phyloP scores from a whole-genome alignment of 345 rosid genomes.

The Acer saccharum region DNA sequence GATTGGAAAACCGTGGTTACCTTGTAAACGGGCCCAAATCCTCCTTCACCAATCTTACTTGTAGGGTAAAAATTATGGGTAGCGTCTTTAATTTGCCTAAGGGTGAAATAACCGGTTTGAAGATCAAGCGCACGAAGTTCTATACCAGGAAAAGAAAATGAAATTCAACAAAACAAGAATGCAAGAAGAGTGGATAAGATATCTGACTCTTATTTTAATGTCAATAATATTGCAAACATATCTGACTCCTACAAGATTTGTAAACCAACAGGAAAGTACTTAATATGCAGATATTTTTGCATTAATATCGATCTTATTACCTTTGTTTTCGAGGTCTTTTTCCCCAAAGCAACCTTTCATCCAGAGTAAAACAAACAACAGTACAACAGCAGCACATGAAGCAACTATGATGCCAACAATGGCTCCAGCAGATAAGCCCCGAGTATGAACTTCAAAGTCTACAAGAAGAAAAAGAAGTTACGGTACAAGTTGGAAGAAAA shows the following conservation, averaged over 20 bases:
- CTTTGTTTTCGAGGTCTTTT: slow-evolving; percentile 56
- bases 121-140: slow-evolving; percentile 70
- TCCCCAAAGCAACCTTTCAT: slow-evolving; percentile 55
- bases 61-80: slow-evolving; percentile 71
- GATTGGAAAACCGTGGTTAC: slow-evolving; percentile 29
- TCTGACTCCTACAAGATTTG: not conserved
- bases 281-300: not conserved
- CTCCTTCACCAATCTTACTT: slow-evolving; percentile 93
- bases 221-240: not conserved
- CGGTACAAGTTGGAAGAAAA: not conserved
- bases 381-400: slow-evolving; percentile 37
- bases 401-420: slow-evolving; percentile 67
- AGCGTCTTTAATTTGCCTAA: slow-evolving; percentile 74
- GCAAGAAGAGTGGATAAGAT: not conserved
- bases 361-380: slow-evolving; percentile 49
- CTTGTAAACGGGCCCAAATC: slow-evolving; percentile 94
- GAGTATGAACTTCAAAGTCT: slow-evolving; percentile 67
- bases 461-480: slow-evolving; percentile 9
- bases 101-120: slow-evolving; percentile 73
- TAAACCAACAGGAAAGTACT: not conserved
- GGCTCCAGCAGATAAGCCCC: slow-evolving; percentile 60
- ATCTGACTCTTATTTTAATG: not conserved
- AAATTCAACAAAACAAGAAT: slow-evolving; percentile 6
- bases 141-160: slow-evolving; percentile 20
- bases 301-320: slow-evolving; percentile 39